A percentile compares a stretch with the other conserved stretches of the same genome.
Evolutionary conservation across 208 protist genomes (phyloP).

Genomic region (Leishmania major): DNA sequence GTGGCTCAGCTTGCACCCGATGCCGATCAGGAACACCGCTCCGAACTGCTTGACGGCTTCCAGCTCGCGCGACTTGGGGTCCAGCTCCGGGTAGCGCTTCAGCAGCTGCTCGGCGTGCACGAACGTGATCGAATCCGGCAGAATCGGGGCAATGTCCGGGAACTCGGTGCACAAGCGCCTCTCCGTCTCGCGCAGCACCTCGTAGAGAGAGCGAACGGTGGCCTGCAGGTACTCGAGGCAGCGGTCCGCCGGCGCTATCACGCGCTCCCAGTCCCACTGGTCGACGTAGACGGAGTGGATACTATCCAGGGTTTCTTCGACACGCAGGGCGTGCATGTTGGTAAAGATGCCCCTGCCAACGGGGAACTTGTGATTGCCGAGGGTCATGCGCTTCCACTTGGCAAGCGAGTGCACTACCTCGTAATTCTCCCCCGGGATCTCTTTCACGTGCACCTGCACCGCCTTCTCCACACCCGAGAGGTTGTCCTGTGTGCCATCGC

Average conservation of each 20-base stretch:
- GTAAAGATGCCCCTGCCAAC: slow-evolving; percentile 79
- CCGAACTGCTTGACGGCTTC: slow-evolving; percentile 73
- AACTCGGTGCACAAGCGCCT: slow-evolving; percentile 53
- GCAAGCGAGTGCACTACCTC: slow-evolving; percentile 93
- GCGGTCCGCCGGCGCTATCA: slow-evolving; percentile 66
- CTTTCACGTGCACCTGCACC: slow-evolving; percentile 82
- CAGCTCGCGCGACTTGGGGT: slow-evolving; percentile 85
- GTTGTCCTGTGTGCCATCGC: slow-evolving; percentile 91
- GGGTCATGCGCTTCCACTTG: slow-evolving; percentile 92
- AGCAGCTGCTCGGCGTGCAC: slow-evolving; percentile 85
- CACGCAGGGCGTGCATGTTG: slow-evolving; percentile 89
- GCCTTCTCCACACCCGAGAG: slow-evolving; percentile 89
- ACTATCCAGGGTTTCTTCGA: slow-evolving; percentile 89
- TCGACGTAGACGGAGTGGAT: slow-evolving; percentile 92
- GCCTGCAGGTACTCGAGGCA: slow-evolving; percentile 70
- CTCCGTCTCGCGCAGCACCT: slow-evolving; percentile 73
- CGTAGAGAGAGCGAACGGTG: slow-evolving; percentile 75
- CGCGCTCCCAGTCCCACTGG: slow-evolving; percentile 94
- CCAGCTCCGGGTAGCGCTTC: slow-evolving; percentile 73
- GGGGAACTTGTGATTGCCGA: slow-evolving; percentile 80
- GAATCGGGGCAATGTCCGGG: slow-evolving; percentile 40
- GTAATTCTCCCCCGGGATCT: slow-evolving; percentile 71
- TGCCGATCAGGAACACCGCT: slow-evolving; percentile 91
- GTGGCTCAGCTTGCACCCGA: slow-evolving; percentile 82
- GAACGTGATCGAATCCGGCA: slow-evolving; percentile 88